Conservation (phyloP, 2,329 filamentous ascomycete genomes). For the Curvularia sp. region DNA sequence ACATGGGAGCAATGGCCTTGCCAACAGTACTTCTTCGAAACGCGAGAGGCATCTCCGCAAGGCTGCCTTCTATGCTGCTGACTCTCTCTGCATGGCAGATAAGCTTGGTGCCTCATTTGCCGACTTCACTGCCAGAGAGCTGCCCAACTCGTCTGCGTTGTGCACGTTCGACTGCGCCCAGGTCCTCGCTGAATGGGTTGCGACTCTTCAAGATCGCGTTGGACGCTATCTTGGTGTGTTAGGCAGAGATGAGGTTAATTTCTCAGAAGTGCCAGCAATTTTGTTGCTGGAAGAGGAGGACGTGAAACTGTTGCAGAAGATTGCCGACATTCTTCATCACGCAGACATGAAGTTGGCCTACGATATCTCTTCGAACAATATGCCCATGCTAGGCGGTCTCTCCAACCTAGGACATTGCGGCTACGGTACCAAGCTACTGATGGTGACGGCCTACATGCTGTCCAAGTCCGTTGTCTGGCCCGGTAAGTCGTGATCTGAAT, state of each 20-base stretch:
- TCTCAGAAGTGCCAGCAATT: conserved; percentile 79
- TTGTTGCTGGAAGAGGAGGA: conserved; percentile 94
- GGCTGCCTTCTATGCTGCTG: conserved; percentile 93
- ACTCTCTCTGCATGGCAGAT: conserved; percentile 87
- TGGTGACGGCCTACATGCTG: conserved; percentile 84
- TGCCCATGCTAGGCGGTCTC: conserved; percentile 60
- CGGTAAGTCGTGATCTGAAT: conserved; percentile 62
- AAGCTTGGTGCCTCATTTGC: conserved; percentile 85
- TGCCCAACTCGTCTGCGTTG: conserved; percentile 89
- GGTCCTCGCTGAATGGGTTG: conserved; percentile 92
- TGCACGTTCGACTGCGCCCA: conserved; percentile 94
- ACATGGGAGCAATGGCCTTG: conserved; percentile 39
- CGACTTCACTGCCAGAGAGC: conserved; percentile 80
- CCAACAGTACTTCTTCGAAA: conserved; percentile 64
- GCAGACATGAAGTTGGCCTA: conserved; percentile 80
- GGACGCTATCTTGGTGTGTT: conserved; percentile 86
- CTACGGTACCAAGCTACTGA: conserved; percentile 83
- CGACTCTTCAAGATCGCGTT: conserved; percentile 92
- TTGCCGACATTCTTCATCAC: conserved; percentile 77
- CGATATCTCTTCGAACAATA: conserved; percentile 56
- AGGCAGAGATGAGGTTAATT: conserved; percentile 80
- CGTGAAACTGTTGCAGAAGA: conserved; percentile 80
- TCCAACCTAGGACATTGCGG: conserved; percentile 68
- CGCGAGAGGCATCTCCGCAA: conserved; percentile 89
- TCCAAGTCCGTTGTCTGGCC: conserved; percentile 93